Conservation (phyloP, 306 rosid species). For the Prunus armeniaca region DNA sequence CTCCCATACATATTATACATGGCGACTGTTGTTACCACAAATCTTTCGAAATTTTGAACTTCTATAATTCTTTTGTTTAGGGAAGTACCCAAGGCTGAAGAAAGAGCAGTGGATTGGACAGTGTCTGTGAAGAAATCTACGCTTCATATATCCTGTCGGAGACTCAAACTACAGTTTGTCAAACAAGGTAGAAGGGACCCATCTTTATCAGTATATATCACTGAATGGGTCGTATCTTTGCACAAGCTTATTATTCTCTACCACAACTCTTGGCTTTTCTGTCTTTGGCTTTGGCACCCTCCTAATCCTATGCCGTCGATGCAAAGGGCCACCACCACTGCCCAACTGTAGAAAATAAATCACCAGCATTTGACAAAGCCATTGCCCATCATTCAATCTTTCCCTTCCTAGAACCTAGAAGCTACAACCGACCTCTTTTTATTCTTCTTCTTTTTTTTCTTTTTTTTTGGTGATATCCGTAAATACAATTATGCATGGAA, state of each 20-base stretch:
- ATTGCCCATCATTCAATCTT: no score
- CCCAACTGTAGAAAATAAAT: no score
- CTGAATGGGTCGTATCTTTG: neutral
- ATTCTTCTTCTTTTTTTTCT: no score
- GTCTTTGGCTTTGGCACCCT: neutral
- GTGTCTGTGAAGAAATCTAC: slow-evolving; percentile 25
- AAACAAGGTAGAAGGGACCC: slow-evolving; percentile 33
- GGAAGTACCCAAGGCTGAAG: neutral
- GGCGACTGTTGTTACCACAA: no score
- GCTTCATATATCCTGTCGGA: slow-evolving; percentile 42
- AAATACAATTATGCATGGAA: neutral
- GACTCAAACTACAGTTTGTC: slow-evolving; percentile 41
- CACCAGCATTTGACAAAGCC: no score
- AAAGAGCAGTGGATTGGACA: neutral
- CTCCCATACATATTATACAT: fast-evolving
- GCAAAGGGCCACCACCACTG: neutral
- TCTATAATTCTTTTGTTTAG: neutral
- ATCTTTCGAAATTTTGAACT: no score
- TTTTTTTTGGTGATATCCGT: no score
- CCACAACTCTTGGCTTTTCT: neutral
- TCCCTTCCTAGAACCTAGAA: no score
- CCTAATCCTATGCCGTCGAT: neutral
- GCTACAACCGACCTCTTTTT: no score
- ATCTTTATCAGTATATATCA: neutral
- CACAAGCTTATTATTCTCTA: neutral